Evolutionary conservation across 1,284 basidiomycete genomes (phyloP).

Genomic region (Moesziomyces globuligerus): DNA sequence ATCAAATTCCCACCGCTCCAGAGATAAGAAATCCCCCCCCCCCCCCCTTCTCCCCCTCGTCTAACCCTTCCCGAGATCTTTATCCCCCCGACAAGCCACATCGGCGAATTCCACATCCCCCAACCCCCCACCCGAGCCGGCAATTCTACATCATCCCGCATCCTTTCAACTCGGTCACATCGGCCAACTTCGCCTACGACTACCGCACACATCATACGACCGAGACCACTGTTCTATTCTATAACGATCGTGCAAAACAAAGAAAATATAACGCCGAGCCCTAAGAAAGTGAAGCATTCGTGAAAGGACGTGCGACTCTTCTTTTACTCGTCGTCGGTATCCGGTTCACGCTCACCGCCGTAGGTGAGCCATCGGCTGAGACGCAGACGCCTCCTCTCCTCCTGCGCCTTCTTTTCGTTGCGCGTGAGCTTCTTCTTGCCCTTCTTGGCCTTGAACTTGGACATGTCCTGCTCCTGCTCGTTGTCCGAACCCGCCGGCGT

Average conservation of each 20-base stretch:
- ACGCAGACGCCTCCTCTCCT: conserved; percentile 62
- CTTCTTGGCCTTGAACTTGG: conserved; percentile 66
- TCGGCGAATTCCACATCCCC: neutral
- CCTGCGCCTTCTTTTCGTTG: conserved; percentile 67
- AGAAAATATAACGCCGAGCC: no score
- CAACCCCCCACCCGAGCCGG: neutral
- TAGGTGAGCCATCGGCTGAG: conserved; percentile 62
- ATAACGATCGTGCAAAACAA: neutral
- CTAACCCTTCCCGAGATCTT: neutral
- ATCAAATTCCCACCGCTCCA: neutral
- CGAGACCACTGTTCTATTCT: neutral
- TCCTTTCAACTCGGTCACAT: neutral
- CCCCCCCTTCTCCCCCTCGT: no score
- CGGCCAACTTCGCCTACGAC: no score
- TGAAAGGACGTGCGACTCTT: no score
- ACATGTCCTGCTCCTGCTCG: conserved; percentile 67
- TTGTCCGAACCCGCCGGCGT: conserved; percentile 70
- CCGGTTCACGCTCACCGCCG: conserved; percentile 63
- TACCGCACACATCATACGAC: no score
- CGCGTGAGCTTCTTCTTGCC: conserved; percentile 67
- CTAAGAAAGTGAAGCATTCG: no score
- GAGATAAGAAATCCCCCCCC: neutral
- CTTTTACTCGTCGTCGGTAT: conserved; percentile 62
- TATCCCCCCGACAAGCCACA: neutral
- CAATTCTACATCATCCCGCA: neutral